phyloP scores from a whole-genome alignment of 805 yeast species.

The Yamadazyma sp. region DNA sequence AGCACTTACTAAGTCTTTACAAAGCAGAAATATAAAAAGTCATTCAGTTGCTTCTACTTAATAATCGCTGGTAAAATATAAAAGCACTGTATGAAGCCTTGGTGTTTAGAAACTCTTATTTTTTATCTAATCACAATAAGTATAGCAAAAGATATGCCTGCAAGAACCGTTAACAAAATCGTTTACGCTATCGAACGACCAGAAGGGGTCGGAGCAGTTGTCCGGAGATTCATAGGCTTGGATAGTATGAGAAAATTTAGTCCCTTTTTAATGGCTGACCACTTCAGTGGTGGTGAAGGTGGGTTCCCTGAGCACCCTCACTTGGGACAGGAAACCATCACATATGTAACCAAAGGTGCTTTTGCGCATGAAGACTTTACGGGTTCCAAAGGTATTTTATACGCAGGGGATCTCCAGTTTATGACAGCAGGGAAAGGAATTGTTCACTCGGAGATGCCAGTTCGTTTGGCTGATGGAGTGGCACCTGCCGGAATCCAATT shows the following conservation, averaged over 20 bases:
- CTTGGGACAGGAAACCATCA: slow-evolving; percentile 40
- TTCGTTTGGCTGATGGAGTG: slow-evolving; percentile 50
- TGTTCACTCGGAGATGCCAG: slow-evolving; percentile 86
- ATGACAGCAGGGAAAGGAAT: slow-evolving; percentile 93
- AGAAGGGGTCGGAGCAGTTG: slow-evolving; percentile 89
- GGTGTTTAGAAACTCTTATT: slow-evolving; percentile 3
- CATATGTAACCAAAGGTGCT: slow-evolving; percentile 34
- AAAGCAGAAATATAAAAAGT: too few species aligned
- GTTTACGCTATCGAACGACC: slow-evolving; percentile 62
- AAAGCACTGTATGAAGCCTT: slow-evolving; percentile 5
- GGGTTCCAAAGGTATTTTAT: slow-evolving; percentile 73
- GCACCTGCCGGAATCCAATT: slow-evolving; percentile 66
- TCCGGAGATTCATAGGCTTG: slow-evolving; percentile 78
- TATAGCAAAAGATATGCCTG: slow-evolving; percentile 6
- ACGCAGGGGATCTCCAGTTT: slow-evolving; percentile 84
- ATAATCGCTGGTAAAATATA: slow-evolving; percentile 1
- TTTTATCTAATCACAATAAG: slow-evolving; percentile 5
- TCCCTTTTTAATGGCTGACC: slow-evolving; percentile 82
- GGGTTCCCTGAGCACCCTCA: slow-evolving; percentile 54
- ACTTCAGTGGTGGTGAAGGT: slow-evolving; percentile 59
- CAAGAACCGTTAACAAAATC: slow-evolving; percentile 33
- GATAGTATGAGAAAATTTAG: slow-evolving; percentile 67
- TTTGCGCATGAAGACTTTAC: slow-evolving; percentile 66
- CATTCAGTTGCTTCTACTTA: too few species aligned
- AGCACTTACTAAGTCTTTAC: slow-evolving; percentile 1